Evolutionary conservation across 1,139 yeast species (phyloP), one percentile per base, ranked within the genome.

Genomic region (Arxiozyma telluris): DNA sequence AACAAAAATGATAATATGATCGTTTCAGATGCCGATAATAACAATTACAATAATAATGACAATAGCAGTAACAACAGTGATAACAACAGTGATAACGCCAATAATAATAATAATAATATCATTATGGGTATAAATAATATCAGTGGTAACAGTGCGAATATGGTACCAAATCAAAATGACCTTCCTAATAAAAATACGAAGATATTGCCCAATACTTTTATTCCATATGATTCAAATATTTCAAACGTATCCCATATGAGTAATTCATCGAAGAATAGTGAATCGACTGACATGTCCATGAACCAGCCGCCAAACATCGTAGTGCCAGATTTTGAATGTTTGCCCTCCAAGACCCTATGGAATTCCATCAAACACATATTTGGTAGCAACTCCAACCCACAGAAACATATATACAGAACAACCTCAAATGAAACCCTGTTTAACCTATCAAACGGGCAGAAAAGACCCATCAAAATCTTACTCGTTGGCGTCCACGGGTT

Each of bases 401-500:
- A 59, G 34, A 58, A 54, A 51, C 58, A 61, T 25, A 50, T 67
- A 8, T 58, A 60, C 44, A 58, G 62, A 48, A 57, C 59, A 27
- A 57, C 58, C 44, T 62, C 70, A 2, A 51, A 53, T 4, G 55
- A 55, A 7, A 61, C 58, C 27, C 52, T 66, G 8, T 49, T 54
- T 21, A 51, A 54, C 17, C 41, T 67, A 41, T 58, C 66, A 2
- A 53, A 60, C 12, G 58, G 58, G 6, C 60, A 57, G 2, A 55
- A 54, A 25, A 56, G 57, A 47, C 68, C 69, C 7, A 57, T 66
- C 8, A 66, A 59, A 54, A 64, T 67, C 2, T 53, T 93, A 46
- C 86, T 93, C 39, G 82, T 93, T 58, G 98, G 98, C 0, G 91
- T 93, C 1, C 98, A 93, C 72, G 98, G 98, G 0, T 93, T 91